Evolutionary conservation across 2,329 filamentous ascomycete species (phyloP), one percentile per base, ranked within the genome.

Genomic region (Phoma herbarum): DNA sequence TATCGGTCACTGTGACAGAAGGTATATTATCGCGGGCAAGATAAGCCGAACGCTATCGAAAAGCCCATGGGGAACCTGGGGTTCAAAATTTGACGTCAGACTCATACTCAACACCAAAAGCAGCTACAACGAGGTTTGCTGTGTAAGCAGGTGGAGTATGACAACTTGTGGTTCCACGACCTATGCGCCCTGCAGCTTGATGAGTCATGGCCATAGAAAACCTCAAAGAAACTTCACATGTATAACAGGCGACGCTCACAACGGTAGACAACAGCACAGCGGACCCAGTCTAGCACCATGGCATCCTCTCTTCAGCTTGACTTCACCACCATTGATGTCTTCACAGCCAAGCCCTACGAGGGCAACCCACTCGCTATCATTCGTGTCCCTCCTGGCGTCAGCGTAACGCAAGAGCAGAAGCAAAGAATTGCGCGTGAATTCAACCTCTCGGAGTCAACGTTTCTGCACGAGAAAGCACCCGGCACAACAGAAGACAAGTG

Each of bases 331-430:
- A 62, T 81, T 29, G 74, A 81, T 60, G 83, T 85, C 53, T 85
- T 85, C 72, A 83, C 82, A 4, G 65, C 72, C 3, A 77, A 74
- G n/a, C 76, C 73, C 42, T 85, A 81, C 67, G 64, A 68, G 43
- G 84, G 84, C 42, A 86, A 87, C 60, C 85, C 82, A 2, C 76
- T 87, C 1, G 85, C 81, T n/a, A 78, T 87, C n/a, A 80, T 86
- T 60, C 76, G 79, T 39, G 73, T 86, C 12, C 78, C 79, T 4
- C 60, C 68, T 43, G 62, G 70, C 35, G 61, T 66, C 22, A 49
- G 55, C 7, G 60, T 82, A 44, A 80, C 75, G 11, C 83, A 85
- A 52, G 72, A 74, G 33, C 78, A 83, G 61, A 85, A 86, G 67
- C 84, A 85, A 67, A 70, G 66, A 43, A 82, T 88, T 55, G 83